Percentiles rank a stretch among this genome's conserved stretches.
These are phyloP conservation scores for Cucurbita maxima DNA, from an alignment of 306 rosid genomes.

Conservation along the genomic window DNA sequence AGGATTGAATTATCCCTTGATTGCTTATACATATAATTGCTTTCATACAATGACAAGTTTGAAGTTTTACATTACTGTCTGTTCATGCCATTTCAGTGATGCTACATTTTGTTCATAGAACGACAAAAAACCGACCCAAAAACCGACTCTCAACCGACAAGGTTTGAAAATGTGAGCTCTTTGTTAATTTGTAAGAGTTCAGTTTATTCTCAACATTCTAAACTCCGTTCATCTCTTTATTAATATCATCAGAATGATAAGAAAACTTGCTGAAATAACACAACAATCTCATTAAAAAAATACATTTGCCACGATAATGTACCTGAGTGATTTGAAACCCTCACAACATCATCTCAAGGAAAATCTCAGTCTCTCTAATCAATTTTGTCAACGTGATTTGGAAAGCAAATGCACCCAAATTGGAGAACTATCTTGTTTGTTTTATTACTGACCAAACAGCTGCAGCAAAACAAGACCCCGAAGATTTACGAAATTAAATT, in stretches of 20 bases:
- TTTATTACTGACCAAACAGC: constrained; percentile 39
- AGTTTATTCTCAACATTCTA: background rate
- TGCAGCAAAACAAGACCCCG: constrained; percentile 20
- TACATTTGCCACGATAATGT: background rate
- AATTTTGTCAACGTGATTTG: constrained; percentile 7
- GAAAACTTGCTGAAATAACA: background rate
- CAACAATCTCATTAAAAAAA: background rate
- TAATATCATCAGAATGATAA: background rate
- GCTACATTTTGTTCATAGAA: background rate
- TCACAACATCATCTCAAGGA: background rate
- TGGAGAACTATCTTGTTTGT: constrained; percentile 26
- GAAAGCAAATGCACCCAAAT: constrained; percentile 19
- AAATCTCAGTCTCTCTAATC: background rate
- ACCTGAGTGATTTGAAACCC: background rate
- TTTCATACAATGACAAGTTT: background rate
- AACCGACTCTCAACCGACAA: too few species aligned
- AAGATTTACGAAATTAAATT: constrained; percentile 17
- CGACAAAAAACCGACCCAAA: background rate
- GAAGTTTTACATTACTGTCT: background rate
- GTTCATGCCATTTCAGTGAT: background rate
- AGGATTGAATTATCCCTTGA: background rate
- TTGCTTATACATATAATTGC: background rate
- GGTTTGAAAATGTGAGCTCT: background rate
- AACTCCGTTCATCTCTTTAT: background rate
- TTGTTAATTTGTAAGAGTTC: background rate